Evolutionary conservation across 1,284 basidiomycete species (phyloP), one percentile per base, ranked within the genome.

Genomic region (Coriolopsis trogii): DNA sequence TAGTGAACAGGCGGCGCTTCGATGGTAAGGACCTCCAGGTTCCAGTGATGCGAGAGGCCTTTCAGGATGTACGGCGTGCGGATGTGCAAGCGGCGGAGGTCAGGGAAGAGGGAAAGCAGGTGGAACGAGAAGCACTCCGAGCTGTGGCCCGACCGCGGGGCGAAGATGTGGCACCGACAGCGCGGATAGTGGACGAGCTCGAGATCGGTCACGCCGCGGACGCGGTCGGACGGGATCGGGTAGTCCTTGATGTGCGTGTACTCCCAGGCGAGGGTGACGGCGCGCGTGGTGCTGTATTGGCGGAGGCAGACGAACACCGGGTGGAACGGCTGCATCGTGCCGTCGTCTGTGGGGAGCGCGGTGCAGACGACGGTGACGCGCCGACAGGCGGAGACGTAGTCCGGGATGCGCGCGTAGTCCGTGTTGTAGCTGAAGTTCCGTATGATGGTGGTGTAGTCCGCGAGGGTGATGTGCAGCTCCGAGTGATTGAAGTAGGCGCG

Each of bases 41-140:
- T 20, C 10, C 41, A 33, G 13, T 41, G 56, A 8, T 37, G 46
- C 1, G 15, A 23, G 24, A 58, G 37, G 29, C 42, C 34, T 41
- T 58, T 55, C 25, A 55, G 41, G 21, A 53, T 38, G 34, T 53
- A 55, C 16, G 56, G 56, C 8, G 56, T 55, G 37, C 55, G 50
- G 34, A 58, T 41, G 28, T 58, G 51, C 6, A 58, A 42, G 29
- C 55, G 56, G 28, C 37, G 21, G 29, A 58, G 45, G 44, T 55
- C 25, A 1, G 53, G 53, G 34, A 58, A 58, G 21, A 55, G 44
- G 12, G 13, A 42, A n/a, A 47, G 53, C 37, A 58, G 51, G 41
- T 46, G 20, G 24, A 49, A 51, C 25, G 53, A 58, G 50, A 58
- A 55, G 45, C 56, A 58, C 13, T 53, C 50, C 3, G 20, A 15